Percentiles rank a stretch among this genome's conserved stretches.
These are phyloP conservation scores for Castanea crenata DNA, from an alignment of 306 rosid species.

Conservation along the genomic window DNA sequence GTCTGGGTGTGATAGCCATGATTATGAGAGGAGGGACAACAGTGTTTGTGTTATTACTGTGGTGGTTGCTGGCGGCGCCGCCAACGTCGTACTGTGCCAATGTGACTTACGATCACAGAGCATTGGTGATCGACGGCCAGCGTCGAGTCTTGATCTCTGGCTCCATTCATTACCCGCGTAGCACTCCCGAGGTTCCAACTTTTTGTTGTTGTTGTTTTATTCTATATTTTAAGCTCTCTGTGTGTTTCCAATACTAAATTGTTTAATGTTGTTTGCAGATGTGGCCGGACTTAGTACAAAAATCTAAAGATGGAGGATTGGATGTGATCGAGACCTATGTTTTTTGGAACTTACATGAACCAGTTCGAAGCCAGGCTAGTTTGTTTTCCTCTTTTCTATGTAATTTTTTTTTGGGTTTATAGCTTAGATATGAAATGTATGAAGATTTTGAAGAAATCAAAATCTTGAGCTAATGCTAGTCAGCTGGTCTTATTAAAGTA, in stretches of 20 bases:
- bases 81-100: slow-evolving; percentile 42
- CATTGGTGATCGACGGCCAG: slow-evolving; percentile 77
- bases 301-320: slow-evolving; percentile 91
- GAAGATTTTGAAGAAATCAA: neutral
- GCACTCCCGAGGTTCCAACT: slow-evolving; percentile 68
- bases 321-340: slow-evolving; percentile 93
- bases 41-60: slow-evolving; percentile 23
- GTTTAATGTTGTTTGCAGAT: slow-evolving; percentile 47
- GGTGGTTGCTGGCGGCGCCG: slow-evolving; percentile 40
- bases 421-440: neutral
- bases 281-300: slow-evolving; percentile 95
- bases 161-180: slow-evolving; percentile 95
- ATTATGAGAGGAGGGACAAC: slow-evolving; percentile 13
- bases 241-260: neutral
- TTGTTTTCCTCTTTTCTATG: neutral
- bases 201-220: slow-evolving; percentile 5
- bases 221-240: neutral
- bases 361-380: slow-evolving; percentile 71
- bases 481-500: neutral
- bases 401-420: neutral
- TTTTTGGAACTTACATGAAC: slow-evolving; percentile 90
- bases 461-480: neutral
- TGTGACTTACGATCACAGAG: slow-evolving; percentile 83
- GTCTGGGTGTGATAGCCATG: slow-evolving; percentile 32
- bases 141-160: slow-evolving; percentile 78